Base-by-base conservation (phyloP, 2,329 filamentous ascomycete species). In the Apiospora kogelbergensis region DNA sequence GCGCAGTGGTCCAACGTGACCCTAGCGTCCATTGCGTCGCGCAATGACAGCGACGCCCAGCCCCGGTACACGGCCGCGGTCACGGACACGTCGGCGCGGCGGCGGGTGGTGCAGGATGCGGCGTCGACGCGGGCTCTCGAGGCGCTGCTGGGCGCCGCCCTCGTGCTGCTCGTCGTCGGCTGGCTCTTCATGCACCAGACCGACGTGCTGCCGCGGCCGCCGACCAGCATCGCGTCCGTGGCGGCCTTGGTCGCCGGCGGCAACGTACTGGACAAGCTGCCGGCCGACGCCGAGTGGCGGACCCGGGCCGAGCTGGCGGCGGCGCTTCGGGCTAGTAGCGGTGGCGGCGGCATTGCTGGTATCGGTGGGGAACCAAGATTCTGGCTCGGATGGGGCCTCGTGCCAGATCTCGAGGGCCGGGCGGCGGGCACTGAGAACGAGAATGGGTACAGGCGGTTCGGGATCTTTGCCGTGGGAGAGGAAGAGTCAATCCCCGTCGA, bases 251-350 rank as follows among this genome's bases (percentile, higher is more conserved):
- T 68, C n/a, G 63, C 63, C 6, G 63, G 48, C 46, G 67, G 67
- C 17, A 66, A 66, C 26, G 5, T 68, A 24, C 22, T 68, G 22
- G 57, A 53, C 83, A 80, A 37, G 41, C 41, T 65, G 22, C 24
- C 24, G 24, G 15, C 7, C 15, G 63, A 30, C 63, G 41, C 30
- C 6, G 41, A 42, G 41, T 33, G 17, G 41, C 41, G 41, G 15
- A 15, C 1, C 24, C 24, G 24, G 3, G 15, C 2, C 4, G 63
- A 30, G 24, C 13, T 65, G 3, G 63, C 63, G 3, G 63, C 24
- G 0, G 63, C 63, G 40, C 22, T 65, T 1, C 63, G 40, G 22
- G 40, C 40, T 15, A 42, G 40, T 15, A 42, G 40, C 11, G 17
- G 40, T 42, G 17, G 40, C 5, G 17, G 40, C 11, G 17, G 40